Evolutionary conservation across 257 asterid genomes (phyloP).

Genomic region (Lithospermum erythrorhizon): DNA sequence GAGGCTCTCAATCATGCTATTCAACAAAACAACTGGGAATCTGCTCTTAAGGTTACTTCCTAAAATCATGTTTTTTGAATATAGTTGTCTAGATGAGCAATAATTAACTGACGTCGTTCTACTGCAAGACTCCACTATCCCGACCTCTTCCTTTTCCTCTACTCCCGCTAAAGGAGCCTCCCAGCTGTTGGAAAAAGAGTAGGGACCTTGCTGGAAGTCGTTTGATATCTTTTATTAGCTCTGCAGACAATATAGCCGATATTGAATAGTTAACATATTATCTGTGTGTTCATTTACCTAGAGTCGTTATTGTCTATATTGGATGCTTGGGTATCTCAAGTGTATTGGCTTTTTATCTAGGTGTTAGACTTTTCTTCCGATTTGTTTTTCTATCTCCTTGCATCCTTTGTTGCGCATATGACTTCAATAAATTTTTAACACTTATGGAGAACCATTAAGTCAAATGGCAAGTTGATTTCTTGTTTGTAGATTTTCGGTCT

Average conservation of each 20-base stretch:
- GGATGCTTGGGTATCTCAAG: not conserved
- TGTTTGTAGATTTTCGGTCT: slow-evolving; percentile 61
- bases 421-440: not conserved
- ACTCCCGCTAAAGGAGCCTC: too few relatives aligned
- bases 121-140: too few relatives aligned
- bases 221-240: not conserved
- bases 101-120: too few relatives aligned
- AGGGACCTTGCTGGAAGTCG: not conserved
- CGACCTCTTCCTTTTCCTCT: too few relatives aligned
- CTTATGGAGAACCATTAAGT: not conserved
- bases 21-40: slow-evolving; percentile 53
- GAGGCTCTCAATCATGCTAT: slow-evolving; percentile 74
- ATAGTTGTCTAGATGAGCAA: too few relatives aligned
- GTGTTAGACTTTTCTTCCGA: not conserved
- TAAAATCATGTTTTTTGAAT: too few relatives aligned
- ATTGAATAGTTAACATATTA: not conserved
- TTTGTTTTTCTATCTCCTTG: slow-evolving; percentile 1
- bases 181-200: too few relatives aligned
- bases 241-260: not conserved
- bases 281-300: not conserved
- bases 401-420: not conserved
- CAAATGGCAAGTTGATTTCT: slow-evolving; percentile 2
- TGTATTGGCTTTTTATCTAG: not conserved
- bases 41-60: slow-evolving; percentile 69
- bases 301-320: not conserved